These are phyloP conservation scores for Bryoglossum gracile DNA, from an alignment of 495 filamentous ascomycete species.

Conservation along the genomic window DNA sequence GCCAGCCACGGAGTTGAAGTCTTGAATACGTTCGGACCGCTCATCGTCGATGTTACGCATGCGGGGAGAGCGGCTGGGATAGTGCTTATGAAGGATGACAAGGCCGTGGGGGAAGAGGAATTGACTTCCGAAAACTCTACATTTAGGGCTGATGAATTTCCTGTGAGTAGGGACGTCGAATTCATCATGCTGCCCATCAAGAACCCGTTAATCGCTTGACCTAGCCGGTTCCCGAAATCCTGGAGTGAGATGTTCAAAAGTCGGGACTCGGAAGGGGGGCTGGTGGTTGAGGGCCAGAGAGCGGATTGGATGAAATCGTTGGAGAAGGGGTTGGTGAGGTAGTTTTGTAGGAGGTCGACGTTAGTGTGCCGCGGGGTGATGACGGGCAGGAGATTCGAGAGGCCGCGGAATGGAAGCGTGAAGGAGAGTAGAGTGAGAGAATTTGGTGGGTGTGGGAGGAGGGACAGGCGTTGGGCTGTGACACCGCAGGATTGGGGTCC, in stretches of 20 bases:
- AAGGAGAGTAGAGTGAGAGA: slow-evolving; percentile 11
- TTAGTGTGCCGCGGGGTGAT: slow-evolving; percentile 1
- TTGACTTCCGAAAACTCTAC: too few relatives aligned
- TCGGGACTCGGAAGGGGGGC: slow-evolving; percentile 5
- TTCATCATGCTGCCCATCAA: slow-evolving; percentile 11
- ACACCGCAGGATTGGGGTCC: slow-evolving; percentile 6
- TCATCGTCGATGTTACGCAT: slow-evolving; percentile 3
- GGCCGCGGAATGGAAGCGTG: neutral
- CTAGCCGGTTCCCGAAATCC: slow-evolving; percentile 14
- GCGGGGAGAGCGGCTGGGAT: neutral
- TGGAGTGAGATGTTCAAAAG: slow-evolving; percentile 5
- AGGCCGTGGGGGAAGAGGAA: neutral
- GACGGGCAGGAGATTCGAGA: slow-evolving; percentile 6
- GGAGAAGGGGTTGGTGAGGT: slow-evolving; percentile 10
- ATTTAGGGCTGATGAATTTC: neutral
- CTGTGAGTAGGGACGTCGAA: slow-evolving; percentile 7
- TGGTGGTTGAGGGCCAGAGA: neutral
- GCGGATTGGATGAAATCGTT: slow-evolving; percentile 16
- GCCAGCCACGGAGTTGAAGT: slow-evolving; percentile 6
- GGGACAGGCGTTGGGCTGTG: slow-evolving; percentile 14
- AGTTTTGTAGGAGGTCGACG: slow-evolving; percentile 15
- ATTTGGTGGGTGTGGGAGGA: slow-evolving; percentile 1
- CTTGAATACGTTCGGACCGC: neutral
- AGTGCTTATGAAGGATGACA: neutral
- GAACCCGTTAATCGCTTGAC: slow-evolving; percentile 15